Evolutionary conservation across 768 basidiomycete species (phyloP), one percentile per base, ranked within the genome.

Genomic region (Phaffia australis): DNA sequence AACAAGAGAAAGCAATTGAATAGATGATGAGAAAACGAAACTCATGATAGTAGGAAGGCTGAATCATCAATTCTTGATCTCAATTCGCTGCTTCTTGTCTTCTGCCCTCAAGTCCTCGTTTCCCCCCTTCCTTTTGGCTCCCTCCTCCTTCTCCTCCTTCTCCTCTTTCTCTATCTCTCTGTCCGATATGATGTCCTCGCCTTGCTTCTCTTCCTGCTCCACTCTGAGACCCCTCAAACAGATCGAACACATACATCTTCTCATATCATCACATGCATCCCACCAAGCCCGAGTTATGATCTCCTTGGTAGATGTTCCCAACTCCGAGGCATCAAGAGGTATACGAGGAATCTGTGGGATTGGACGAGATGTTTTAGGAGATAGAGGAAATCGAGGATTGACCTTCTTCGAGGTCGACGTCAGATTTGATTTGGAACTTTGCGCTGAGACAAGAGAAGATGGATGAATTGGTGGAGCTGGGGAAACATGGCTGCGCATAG

Each of bases 281-380:
- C 21, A 30, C 63, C 63, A 64, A 15, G 63, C 63, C 7, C 1
- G 2, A 1, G 46, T 46, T 25, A 64, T 64, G 30, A 56, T 56
- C 1, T 5, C 0, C 2, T 19, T 23, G 7, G 63, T 64, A 8
- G 30, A 18, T 16, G 1, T 0, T 3, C 54, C 54, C 6, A 56
- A 25, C 18, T n/a, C 3, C 25, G 29, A 55, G 32, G 55, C 35
- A 11, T 6, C 25, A 3, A n/a, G 8, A 23, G 63, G 63, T 54
- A 64, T 64, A 47, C 50, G 57, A 6, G 63, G 63, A 3, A 64
- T 27, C 42, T 30, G 63, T 23, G 25, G 52, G 54, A 64, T 51
- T n/a, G 54, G 63, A 29, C 63, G 35, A 42, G 35, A 42, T 42
- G 35, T 42, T 42, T 11, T 42, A 42, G 35, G 35, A 42, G 35